Conservation (phyloP, 108 stramenopile species). For the Nitzschia palea region DNA sequence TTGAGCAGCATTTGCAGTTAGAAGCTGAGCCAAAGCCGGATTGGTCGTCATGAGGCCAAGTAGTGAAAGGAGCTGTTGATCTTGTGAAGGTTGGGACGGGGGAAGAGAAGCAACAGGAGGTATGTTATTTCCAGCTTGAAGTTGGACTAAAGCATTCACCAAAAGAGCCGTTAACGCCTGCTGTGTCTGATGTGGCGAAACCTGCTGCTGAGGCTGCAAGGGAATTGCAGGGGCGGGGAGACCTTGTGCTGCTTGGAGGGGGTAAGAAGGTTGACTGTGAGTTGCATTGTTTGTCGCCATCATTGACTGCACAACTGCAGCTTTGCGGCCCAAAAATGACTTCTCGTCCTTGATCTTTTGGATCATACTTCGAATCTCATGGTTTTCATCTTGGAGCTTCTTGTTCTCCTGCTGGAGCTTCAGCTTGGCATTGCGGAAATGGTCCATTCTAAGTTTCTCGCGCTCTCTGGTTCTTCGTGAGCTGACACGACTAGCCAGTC, state of each 20-base stretch:
- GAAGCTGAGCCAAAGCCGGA: background rate
- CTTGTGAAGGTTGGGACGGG: background rate
- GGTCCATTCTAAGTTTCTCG: conserved; percentile 14
- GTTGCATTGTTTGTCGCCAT: background rate
- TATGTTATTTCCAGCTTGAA: background rate
- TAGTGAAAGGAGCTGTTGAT: background rate
- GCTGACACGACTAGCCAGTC: conserved; percentile 8
- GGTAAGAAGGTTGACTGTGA: background rate
- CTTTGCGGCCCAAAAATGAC: background rate
- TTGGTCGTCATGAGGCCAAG: background rate
- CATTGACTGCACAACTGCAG: background rate
- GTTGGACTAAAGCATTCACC: background rate
- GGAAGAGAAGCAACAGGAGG: background rate
- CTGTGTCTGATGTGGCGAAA: background rate
- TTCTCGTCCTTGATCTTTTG: background rate
- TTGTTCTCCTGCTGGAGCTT: conserved; percentile 16
- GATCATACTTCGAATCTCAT: conserved; percentile 9
- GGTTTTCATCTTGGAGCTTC: conserved; percentile 14
- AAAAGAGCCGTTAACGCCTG: background rate
- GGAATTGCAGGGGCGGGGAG: background rate
- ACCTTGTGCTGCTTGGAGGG: background rate
- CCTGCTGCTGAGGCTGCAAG: background rate
- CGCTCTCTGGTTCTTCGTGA: conserved; percentile 19
- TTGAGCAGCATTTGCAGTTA: background rate
- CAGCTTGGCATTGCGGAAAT: conserved; percentile 1